Conservation (phyloP, 2,329 filamentous ascomycete genomes). For the Talaromyces funiculosus region DNA sequence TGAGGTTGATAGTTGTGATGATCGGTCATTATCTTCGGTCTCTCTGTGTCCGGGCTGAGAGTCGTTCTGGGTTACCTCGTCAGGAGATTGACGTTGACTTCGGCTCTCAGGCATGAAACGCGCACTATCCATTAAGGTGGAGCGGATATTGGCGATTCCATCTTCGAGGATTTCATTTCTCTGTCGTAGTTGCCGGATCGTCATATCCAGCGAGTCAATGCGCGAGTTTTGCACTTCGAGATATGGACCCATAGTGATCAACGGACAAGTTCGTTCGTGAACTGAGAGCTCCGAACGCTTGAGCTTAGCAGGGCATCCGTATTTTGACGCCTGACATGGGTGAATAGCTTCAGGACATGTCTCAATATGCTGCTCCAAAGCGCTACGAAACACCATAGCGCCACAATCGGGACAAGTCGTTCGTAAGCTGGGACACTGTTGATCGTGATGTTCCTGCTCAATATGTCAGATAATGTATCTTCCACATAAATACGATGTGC, state of each 20-base stretch:
- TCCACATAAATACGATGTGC: constrained; percentile 13
- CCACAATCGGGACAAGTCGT: constrained; percentile 35
- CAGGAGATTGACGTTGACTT: not conserved
- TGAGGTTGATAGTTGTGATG: constrained; percentile 28
- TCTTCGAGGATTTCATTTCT: constrained; percentile 45
- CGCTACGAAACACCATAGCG: constrained; percentile 26
- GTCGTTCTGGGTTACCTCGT: not conserved
- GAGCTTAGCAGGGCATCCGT: constrained; percentile 38
- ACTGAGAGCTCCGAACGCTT: constrained; percentile 34
- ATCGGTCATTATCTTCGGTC: constrained; percentile 12
- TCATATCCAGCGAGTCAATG: constrained; percentile 40
- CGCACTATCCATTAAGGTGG: constrained; percentile 31
- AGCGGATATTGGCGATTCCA: constrained; percentile 38
- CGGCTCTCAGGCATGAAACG: constrained; percentile 14
- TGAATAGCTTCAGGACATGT: constrained; percentile 33
- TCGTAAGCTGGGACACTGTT: constrained; percentile 33
- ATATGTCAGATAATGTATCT: not conserved
- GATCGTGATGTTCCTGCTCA: constrained; percentile 30
- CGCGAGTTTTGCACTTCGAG: constrained; percentile 40
- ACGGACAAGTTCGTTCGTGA: constrained; percentile 47
- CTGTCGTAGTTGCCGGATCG: constrained; percentile 40
- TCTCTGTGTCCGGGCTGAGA: constrained; percentile 10
- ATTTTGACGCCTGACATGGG: constrained; percentile 36
- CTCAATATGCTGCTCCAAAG: constrained; percentile 33
- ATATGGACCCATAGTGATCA: constrained; percentile 44